Conservation (phyloP, 768 basidiomycete species). For the Gautieria morchelliformis region DNA sequence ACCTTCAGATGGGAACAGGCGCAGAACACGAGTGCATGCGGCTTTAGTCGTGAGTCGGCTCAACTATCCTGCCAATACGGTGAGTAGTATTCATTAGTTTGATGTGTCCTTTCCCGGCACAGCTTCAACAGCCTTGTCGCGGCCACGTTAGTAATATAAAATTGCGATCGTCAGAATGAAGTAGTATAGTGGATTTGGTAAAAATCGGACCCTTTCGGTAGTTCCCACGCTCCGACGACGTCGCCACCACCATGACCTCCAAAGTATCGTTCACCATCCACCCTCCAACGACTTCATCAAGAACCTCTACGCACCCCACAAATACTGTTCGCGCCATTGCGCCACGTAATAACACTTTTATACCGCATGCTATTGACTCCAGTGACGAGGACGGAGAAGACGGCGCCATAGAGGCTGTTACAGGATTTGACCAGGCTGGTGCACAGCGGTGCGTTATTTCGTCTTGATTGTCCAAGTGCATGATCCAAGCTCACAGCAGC, state of each 20-base stretch:
- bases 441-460: conserved; percentile 73
- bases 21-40: too few relatives aligned
- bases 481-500: conserved; percentile 63
- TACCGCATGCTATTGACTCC: conserved; percentile 49
- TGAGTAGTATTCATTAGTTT: too few relatives aligned
- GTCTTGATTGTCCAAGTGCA: conserved; percentile 17
- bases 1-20: too few relatives aligned
- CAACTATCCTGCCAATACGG: too few relatives aligned
- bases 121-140: too few relatives aligned
- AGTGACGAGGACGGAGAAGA: conserved; percentile 53
- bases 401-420: conserved; percentile 56
- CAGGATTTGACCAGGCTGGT: conserved; percentile 62
- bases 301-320: conserved; percentile 48
- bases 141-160: too few relatives aligned
- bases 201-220: too few relatives aligned
- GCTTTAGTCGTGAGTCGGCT: too few relatives aligned
- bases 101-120: too few relatives aligned
- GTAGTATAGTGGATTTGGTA: too few relatives aligned
- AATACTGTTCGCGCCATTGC: conserved; percentile 49
- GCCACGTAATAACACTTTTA: conserved; percentile 36
- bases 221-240: too few relatives aligned
- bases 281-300: conserved; percentile 62
- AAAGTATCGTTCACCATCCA: conserved; percentile 81
- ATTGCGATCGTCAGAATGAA: too few relatives aligned
- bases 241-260: conserved; percentile 10